Percentiles rank a stretch among this genome's conserved stretches.
These are phyloP conservation scores for Suhomyces bokatorum DNA, from an alignment of 1,139 yeast species.

Conservation along the genomic window DNA sequence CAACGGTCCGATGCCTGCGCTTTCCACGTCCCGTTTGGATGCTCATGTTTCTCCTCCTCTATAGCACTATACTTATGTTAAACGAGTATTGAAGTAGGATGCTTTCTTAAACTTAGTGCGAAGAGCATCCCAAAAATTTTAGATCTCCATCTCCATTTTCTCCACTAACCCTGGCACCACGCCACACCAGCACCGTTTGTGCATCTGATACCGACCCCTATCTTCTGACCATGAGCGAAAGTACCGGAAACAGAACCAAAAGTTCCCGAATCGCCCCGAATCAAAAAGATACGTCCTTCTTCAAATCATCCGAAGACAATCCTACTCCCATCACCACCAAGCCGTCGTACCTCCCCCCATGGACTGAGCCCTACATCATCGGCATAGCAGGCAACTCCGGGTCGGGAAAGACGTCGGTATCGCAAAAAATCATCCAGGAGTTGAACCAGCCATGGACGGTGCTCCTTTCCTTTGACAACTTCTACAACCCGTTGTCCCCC, in stretches of 20 bases:
- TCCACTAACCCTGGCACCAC: not conserved
- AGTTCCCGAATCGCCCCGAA: constrained; percentile 27
- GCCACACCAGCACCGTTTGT: not conserved
- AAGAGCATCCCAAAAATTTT: constrained; percentile 3
- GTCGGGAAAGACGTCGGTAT: constrained; percentile 92
- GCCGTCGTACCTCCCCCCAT: constrained; percentile 73
- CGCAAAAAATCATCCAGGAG: constrained; percentile 75
- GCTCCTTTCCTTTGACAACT: constrained; percentile 86
- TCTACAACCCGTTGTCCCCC: constrained; percentile 68
- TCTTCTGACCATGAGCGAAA: not conserved
- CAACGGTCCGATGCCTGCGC: constrained; percentile 5
- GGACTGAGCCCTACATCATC: constrained; percentile 93
- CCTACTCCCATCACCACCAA: constrained; percentile 3
- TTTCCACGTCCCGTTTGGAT: constrained; percentile 23
- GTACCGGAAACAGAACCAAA: not conserved
- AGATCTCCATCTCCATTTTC: too few relatives aligned
- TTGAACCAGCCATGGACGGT: constrained; percentile 95
- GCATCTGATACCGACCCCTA: not conserved
- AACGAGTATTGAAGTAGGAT: not conserved
- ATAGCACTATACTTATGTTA: not conserved
- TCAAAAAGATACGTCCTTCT: constrained; percentile 21
- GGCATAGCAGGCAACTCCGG: constrained; percentile 96
- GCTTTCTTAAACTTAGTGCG: not conserved
- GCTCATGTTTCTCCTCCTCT: not conserved
- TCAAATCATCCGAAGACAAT: constrained; percentile 10